Percentiles rank a stretch among this genome's conserved stretches.
Conservation (phyloP, 176 grass and related monocot genomes). For the Rhipidocladum racemiflorum region DNA sequence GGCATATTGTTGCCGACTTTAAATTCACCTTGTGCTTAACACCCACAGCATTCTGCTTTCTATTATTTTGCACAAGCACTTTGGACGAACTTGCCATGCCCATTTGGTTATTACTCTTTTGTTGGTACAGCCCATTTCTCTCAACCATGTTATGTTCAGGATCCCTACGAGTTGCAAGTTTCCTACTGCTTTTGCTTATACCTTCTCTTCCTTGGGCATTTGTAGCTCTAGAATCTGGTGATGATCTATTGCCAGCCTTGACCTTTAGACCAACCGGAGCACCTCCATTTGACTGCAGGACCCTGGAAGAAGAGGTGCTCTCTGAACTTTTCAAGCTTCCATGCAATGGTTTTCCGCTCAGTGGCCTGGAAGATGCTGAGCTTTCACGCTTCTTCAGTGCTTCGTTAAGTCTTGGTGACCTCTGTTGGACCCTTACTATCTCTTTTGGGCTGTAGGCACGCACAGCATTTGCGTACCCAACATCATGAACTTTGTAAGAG, state of each 20-base stretch:
- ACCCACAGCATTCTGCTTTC: constrained; percentile 50
- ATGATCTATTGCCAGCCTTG: constrained; percentile 28
- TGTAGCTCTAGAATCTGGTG: constrained; percentile 31
- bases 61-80: constrained; percentile 62
- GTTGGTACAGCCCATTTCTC: constrained; percentile 25
- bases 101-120: constrained; percentile 43
- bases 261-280: constrained; percentile 48
- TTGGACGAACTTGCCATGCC: constrained; percentile 13
- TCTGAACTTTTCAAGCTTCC: constrained; percentile 30
- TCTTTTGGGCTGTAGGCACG: constrained; percentile 47
- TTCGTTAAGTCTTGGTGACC: constrained; percentile 45
- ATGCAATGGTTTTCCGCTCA: constrained; percentile 39
- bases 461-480: constrained; percentile 29
- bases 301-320: constrained; percentile 29
- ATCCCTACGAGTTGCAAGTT: constrained; percentile 25
- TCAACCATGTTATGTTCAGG: constrained; percentile 18
- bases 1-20: constrained; percentile 42
- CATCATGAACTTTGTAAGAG: constrained; percentile 32
- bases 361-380: constrained; percentile 19
- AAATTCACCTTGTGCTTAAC: constrained; percentile 48
- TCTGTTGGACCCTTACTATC: constrained; percentile 32
- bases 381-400: constrained; percentile 21
- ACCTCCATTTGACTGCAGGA: constrained; percentile 31
- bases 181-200: constrained; percentile 36
- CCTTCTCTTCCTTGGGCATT: constrained; percentile 50